Evolutionary conservation across 768 basidiomycete species (phyloP), one percentile per base, ranked within the genome.

Genomic region (Mycena haematopus): DNA sequence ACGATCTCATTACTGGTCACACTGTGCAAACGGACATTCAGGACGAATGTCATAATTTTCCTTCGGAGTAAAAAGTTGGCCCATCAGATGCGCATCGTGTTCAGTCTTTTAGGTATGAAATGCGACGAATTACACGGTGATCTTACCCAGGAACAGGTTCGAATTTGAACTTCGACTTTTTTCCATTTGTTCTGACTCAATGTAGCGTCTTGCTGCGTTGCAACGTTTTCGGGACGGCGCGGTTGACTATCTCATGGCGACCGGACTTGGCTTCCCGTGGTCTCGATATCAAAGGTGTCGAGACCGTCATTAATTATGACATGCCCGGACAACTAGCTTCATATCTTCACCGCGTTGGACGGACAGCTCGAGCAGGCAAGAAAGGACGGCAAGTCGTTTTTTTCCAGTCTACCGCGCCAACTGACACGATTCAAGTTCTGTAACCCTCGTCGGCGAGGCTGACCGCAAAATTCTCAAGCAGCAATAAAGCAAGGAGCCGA

Each of bases 261-360:
- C 97, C 0, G 97, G n/a, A 99, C 73, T 79, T 99, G 36, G 97
- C 97, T 33, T 92, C 95, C 58, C 88, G 95, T 63, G 93, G 97
- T 75, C 82, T 99, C 29, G 96, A 99, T 77, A 97, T 99, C 80
- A 96, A 96, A 73, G 96, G 96, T 17, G 89, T 98, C 25, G 93
- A 99, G 72, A 95, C 95, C 2, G 94, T 99, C 65, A 95, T 99
- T 74, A 99, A 99, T 76, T 99, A 96, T 73, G 97, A 99, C 73
- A 97, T 99, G 96, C 97, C 97, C 11, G 84, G 86, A 21, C 92
- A 95, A 71, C 79, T 98, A 35, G 87, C 92, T 9, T 94, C 95
- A 70, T 99, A 99, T 76, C 84, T 98, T 33, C 97, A 99, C 74
- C 91, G 97, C 62, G 96, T 99, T 24, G 97, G 97, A 69, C 86